phyloP scores from a whole-genome alignment of 108 stramenopile species.

The Fragilariopsis cylindrus region DNA sequence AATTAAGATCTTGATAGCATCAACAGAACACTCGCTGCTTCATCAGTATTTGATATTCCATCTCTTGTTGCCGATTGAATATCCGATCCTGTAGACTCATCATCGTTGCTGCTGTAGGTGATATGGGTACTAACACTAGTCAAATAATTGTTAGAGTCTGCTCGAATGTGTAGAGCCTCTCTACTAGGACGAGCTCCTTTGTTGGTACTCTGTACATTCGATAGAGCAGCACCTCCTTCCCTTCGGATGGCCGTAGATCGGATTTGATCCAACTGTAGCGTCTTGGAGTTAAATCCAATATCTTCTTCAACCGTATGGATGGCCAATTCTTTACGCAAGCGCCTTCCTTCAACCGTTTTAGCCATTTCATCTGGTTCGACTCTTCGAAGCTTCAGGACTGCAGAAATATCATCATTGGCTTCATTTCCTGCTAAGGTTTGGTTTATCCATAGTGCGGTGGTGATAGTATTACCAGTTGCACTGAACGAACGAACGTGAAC shows the following conservation, averaged over 20 bases:
- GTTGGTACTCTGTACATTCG: neutral
- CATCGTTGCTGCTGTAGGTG: neutral
- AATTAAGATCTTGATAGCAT: constrained; percentile 34
- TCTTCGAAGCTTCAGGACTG: constrained; percentile 69
- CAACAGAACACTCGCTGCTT: constrained; percentile 33
- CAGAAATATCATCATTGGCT: constrained; percentile 57
- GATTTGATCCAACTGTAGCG: constrained; percentile 57
- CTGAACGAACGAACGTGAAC: constrained; percentile 78
- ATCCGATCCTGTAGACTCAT: neutral
- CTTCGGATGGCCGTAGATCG: constrained; percentile 42
- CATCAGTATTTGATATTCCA: constrained; percentile 8
- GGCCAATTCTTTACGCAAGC: constrained; percentile 74
- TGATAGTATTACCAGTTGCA: constrained; percentile 58
- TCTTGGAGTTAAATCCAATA: constrained; percentile 52
- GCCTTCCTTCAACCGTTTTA: constrained; percentile 80
- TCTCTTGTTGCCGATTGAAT: neutral
- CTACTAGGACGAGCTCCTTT: no score
- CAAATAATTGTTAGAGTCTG: neutral
- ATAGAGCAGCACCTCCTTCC: constrained; percentile 7
- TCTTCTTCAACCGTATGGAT: constrained; percentile 74
- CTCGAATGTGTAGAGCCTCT: neutral
- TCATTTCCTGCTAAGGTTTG: constrained; percentile 62
- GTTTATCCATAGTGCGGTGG: constrained; percentile 86
- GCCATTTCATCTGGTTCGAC: constrained; percentile 74
- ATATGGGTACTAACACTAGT: neutral